Conservation (phyloP, 495 filamentous ascomycete genomes). For the Talaromyces ruber region DNA sequence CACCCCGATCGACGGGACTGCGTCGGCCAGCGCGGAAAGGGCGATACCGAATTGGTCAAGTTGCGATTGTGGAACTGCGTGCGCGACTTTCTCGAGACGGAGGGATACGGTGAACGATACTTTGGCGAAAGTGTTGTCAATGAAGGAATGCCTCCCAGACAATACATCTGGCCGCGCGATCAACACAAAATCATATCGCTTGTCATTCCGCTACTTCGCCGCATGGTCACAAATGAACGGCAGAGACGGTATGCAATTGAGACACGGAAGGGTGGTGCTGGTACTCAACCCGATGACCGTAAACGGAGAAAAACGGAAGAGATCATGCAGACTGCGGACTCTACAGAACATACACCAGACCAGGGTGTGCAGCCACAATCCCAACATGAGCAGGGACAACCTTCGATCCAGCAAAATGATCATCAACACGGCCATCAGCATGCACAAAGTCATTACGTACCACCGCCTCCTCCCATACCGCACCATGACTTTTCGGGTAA, state of each 20-base stretch:
- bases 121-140: constrained; percentile 42
- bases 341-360: constrained; percentile 17
- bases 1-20: constrained; percentile 51
- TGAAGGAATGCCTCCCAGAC: constrained; percentile 32
- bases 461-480: constrained; percentile 11
- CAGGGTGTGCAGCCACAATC: constrained; percentile 17
- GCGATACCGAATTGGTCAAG: constrained; percentile 54
- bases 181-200: constrained; percentile 48
- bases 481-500: constrained; percentile 10
- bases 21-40: constrained; percentile 50
- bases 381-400: background rate
- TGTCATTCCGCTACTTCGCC: constrained; percentile 48
- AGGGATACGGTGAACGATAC: constrained; percentile 47
- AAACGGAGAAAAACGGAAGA: constrained; percentile 37
- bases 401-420: background rate
- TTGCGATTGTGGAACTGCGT: constrained; percentile 52
- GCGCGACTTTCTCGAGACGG: constrained; percentile 45
- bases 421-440: constrained; percentile 17
- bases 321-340: constrained; percentile 19
- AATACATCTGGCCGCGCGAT: constrained; percentile 47
- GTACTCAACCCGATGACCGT: constrained; percentile 20
- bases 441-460: constrained; percentile 16
- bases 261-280: constrained; percentile 41
- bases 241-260: constrained; percentile 55
- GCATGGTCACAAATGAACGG: constrained; percentile 59